Base-by-base conservation (phyloP, 768 basidiomycete genomes). In the Termitomyces sp. region DNA sequence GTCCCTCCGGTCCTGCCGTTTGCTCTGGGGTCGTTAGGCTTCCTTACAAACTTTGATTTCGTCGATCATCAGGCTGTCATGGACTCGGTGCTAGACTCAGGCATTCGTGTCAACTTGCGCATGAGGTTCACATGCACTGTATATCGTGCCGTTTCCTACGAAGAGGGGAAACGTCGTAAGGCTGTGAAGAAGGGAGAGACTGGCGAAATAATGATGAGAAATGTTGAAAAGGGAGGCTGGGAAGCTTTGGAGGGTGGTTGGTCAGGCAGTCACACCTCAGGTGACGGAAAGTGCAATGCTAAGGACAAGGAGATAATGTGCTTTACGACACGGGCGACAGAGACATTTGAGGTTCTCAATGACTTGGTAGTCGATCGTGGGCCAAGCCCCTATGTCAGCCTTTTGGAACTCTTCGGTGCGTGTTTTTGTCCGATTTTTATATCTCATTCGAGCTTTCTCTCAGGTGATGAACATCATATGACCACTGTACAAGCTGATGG, bases 101-200 rank as follows among this genome's bases (percentile, higher is more conserved):
- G 97, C 31, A 96, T 99, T 61, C 89, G 95, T 9, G 95, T 98
- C 55, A 99, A 99, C 70, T 79, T 99, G 14, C 89, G 97, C 48
- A 99, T 99, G 97, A 87, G 97, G 29, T 99, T 99, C 72, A 98
- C 96, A 8, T 98, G 97, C 72, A 98, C 97, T 5, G 92, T 99
- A 12, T 99, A 96, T 70, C 90, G 97, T 40, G 90, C 95, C 5
- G 85, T 97, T 42, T 80, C 84, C 25, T 82, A 84, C 14, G 90
- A 89, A 66, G 81, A 86, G 58, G 81, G 83, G 23, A 84, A 78
- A 64, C 74, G 79, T 46, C 80, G 85, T 25, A 88, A 90, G 59
- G 97, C 96, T 0, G 87, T 98, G 50, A 95, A 96, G 75, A 93
- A 90, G 65, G 92, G 84, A 2, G 90, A 92, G 59, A 95, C 94